Evolutionary conservation across 164 flowering plant genomes (phyloP), one percentile per base, ranked within the genome.

Genomic region (Cinnamomum micranthum): DNA sequence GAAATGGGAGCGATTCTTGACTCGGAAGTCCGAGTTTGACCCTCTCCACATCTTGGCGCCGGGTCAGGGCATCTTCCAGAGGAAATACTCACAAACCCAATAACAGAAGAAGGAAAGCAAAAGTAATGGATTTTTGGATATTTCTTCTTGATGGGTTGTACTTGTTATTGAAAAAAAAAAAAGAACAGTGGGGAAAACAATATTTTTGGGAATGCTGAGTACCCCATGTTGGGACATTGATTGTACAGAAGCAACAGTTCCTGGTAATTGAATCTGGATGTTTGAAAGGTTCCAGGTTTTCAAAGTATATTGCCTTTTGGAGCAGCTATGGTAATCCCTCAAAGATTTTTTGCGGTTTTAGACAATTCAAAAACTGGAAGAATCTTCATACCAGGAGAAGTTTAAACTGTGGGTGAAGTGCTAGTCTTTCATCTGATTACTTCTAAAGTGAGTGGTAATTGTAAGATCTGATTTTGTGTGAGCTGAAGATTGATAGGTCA

Each of bases 31-130:
- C 24, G 75, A 80, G 60, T 94, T 85, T 71, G 98, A 94, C 78
- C 98, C 98, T 10, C 79, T 89, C 71, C 87, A 89, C 64, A 85
- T 94, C 20, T 85, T 94, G 78, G 89, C 91, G 23, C 98, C 98
- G 1, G 98, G 97, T 28, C 98, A 94, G 74, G 81, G 88, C 68
- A 89, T 93, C 79, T 93, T 83, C 86, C 80, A 80, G 86, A 85
- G 88, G 78, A 84, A 72, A 73, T 78, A 72, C 65, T 25, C 24
- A 12, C 28, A 25, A 22, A 11, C 67, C 17, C 67, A 64, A 64
- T 24, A 6, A 64, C 28, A 12, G 67, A 25, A 25, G 28, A 64
- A 64, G 67, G 20, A 15, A 15, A 55, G 60, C 20, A 55, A 15
- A 55, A 22, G 14, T 10, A 2, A 24, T 25, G 27, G 31, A 10